Conservation (phyloP, 495 filamentous ascomycete species). For the Cairneyella variabilis region DNA sequence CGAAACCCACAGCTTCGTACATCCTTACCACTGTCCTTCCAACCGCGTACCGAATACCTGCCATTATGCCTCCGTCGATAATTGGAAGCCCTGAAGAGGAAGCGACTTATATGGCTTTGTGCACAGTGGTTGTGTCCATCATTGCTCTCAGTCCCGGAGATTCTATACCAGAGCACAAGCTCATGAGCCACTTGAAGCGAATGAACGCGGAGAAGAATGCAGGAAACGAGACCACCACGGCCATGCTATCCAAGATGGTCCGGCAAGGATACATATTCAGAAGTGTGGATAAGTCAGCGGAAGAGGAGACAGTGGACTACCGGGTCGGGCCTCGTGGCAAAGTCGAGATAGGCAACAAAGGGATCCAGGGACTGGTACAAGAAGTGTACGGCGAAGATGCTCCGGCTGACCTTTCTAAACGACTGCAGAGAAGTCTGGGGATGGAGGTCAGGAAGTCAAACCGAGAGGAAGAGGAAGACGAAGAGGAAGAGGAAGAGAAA, state of each 20-base stretch:
- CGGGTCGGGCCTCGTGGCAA: conserved; percentile 81
- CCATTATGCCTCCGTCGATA: conserved; percentile 64
- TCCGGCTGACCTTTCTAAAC: conserved; percentile 48
- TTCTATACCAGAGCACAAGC: conserved; percentile 66
- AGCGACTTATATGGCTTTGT: conserved; percentile 73
- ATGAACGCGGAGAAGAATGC: conserved; percentile 74
- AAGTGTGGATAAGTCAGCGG: conserved; percentile 59
- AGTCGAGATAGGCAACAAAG: conserved; percentile 72
- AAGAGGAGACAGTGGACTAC: conserved; percentile 74
- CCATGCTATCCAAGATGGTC: conserved; percentile 66
- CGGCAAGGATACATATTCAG: conserved; percentile 81
- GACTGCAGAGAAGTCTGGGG: conserved; percentile 50
- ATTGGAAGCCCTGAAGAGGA: conserved; percentile 62
- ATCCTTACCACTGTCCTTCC: conserved; percentile 72
- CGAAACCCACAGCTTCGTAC: conserved; percentile 59
- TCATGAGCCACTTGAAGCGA: conserved; percentile 68
- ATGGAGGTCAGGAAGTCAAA: conserved; percentile 33
- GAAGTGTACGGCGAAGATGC: conserved; percentile 47
- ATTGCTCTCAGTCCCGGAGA: conserved; percentile 67
- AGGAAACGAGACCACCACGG: conserved; percentile 72
- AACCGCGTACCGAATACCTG: conserved; percentile 52
- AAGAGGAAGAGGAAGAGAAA: conserved; percentile 27
- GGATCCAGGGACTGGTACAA: conserved; percentile 66
- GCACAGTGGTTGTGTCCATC: conserved; percentile 72
- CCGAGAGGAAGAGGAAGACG: conserved; percentile 32